phyloP scores from a whole-genome alignment of 139 green algal species.

The Tetraselmis striata region DNA sequence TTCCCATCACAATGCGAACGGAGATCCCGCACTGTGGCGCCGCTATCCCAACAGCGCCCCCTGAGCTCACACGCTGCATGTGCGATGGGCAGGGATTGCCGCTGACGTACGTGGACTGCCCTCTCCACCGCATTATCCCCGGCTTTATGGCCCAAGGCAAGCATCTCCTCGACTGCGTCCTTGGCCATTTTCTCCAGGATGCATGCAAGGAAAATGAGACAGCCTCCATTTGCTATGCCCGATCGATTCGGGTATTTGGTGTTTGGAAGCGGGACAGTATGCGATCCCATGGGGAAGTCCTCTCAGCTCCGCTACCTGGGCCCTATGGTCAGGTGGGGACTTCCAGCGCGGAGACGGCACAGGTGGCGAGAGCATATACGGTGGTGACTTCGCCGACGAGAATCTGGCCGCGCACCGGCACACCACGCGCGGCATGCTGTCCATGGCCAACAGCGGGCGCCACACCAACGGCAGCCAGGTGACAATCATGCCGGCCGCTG shows the following conservation, averaged over 20 bases:
- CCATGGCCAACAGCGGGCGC: slow-evolving; percentile 89
- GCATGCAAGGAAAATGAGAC: too few species aligned
- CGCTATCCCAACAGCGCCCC: too few species aligned
- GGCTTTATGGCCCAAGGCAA: background rate
- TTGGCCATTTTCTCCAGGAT: too few species aligned
- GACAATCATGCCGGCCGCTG: too few species aligned
- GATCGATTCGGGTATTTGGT: too few species aligned
- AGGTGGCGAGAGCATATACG: slow-evolving; percentile 86
- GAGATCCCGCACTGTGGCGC: too few species aligned
- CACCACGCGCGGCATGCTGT: slow-evolving; percentile 67
- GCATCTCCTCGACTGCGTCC: background rate
- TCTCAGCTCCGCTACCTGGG: too few species aligned
- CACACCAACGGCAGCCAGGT: slow-evolving; percentile 57
- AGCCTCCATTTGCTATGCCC: too few species aligned
- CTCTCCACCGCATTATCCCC: background rate
- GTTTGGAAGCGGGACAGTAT: too few species aligned
- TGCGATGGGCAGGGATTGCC: background rate
- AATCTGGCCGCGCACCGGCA: background rate
- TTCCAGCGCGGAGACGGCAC: slow-evolving; percentile 86
- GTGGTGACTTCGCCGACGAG: slow-evolving; percentile 48
- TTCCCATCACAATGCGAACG: too few species aligned
- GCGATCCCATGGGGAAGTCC: too few species aligned
- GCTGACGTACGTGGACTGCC: background rate
- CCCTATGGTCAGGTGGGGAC: background rate
- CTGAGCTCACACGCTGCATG: too few species aligned